Base-by-base conservation (phyloP, 352 stramenopile genomes). In the Pythium apleroticum region DNA sequence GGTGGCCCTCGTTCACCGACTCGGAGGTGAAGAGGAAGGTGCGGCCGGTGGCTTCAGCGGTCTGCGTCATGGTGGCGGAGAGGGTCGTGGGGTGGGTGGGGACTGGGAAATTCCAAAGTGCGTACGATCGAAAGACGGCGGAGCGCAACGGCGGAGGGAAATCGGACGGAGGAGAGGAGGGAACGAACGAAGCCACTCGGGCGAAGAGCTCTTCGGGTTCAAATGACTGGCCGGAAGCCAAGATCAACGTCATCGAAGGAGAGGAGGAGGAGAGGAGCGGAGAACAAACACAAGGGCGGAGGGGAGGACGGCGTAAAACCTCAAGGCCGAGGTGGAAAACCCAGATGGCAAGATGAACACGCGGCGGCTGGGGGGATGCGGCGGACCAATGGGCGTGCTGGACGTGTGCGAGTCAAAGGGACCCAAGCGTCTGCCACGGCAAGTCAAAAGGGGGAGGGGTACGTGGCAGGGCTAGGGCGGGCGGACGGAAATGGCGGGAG, bases 1-100 rank as follows among this genome's bases (percentile, higher is more conserved):
- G 98, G 81, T 99, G 98, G 72, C 97, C 97, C 79, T 99, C 98
- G 76, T 99, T 99, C 71, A 99, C 98, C 25, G 96, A 99, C 78
- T 99, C 96, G 59, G 97, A 99, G 57, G 96, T 98, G 78, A 98
- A 98, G 69, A 98, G 84, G 81, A 98, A 98, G 25, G 84, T 90
- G 71, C 86, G 86, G 68, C 81, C 76, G 52, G 69, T 69, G 46
- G 76, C 39, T 71, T 79, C 62, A 46, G 39, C 39, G 58, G 75
- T 81, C 62, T 87, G 78, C 71, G 80, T 89, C 82, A 86, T 90
- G 64, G 75, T 81, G 60, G 52, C 19, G 55, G 33, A 31, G 49
- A 60, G 52, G 54, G 61, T 63, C n/a, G n/a, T n/a, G n/a, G n/a
- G n/a, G 24, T 33, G 35, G 22, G 45, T 27, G 46, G n/a, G 43